Conservation (phyloP, 306 rosid species). For the Citrullus amarus region DNA sequence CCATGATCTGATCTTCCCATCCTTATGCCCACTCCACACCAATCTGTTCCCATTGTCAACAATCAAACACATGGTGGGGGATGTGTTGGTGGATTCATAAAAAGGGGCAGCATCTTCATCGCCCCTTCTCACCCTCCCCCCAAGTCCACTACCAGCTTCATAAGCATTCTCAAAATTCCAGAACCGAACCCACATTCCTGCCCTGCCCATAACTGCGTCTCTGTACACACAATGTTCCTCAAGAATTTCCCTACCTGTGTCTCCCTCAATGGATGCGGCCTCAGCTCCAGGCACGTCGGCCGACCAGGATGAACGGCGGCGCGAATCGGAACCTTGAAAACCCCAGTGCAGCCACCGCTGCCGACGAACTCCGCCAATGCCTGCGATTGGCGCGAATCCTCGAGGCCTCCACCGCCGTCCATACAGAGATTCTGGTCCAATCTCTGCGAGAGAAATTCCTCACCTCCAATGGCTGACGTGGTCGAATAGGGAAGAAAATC, state of each 20-base stretch:
- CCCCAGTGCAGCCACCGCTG: constrained; percentile 47
- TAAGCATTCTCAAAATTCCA: constrained; percentile 52
- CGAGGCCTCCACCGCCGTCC: constrained; percentile 14
- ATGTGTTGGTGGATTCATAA: constrained; percentile 54
- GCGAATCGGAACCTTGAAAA: constrained; percentile 60
- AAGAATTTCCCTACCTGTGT: constrained; percentile 84
- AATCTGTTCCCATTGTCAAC: constrained; percentile 55
- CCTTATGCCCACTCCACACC: constrained; percentile 91
- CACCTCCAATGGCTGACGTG: constrained; percentile 1
- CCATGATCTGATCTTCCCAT: constrained; percentile 94
- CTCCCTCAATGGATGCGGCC: constrained; percentile 92
- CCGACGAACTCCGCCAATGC: constrained; percentile 69
- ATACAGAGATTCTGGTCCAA: constrained; percentile 25
- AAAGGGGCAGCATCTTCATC: constrained; percentile 92
- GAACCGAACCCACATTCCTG: constrained; percentile 87
- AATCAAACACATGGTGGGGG: constrained; percentile 59
- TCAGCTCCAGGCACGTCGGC: constrained; percentile 77
- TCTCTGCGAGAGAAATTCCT: constrained; percentile 28
- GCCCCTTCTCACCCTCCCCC: constrained; percentile 74
- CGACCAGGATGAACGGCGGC: constrained; percentile 80
- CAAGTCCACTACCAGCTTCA: constrained; percentile 54
- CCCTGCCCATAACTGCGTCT: constrained; percentile 85
- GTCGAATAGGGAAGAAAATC: constrained; percentile 57
- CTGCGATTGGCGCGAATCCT: constrained; percentile 25
- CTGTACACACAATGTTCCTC: constrained; percentile 78